Conservation (phyloP, 2,329 filamentous ascomycete species). For the Ophiostoma ulmi region DNA sequence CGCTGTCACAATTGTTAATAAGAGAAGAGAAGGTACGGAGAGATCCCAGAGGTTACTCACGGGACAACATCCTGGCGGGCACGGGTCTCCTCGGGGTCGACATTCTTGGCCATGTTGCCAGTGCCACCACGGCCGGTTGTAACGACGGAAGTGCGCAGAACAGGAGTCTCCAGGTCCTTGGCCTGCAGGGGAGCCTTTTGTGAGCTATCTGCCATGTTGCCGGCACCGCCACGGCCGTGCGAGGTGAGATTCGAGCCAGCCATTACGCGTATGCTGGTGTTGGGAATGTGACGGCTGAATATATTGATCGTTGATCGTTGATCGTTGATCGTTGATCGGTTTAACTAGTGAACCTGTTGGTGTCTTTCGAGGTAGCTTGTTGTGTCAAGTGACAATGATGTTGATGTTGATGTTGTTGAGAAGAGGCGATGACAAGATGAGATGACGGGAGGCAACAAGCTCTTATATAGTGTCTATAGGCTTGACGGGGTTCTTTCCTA, state of each 20-base stretch:
- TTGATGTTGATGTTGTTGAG: neutral
- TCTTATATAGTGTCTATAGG: neutral
- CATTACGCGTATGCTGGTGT: constrained; percentile 32
- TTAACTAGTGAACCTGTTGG: neutral
- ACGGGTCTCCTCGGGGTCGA: constrained; percentile 68
- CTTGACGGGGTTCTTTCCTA: neutral
- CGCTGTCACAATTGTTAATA: constrained; percentile 19
- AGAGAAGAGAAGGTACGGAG: no score
- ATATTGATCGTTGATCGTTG: no score
- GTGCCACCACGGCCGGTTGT: constrained; percentile 85
- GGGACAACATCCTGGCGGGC: constrained; percentile 76
- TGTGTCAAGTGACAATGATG: neutral
- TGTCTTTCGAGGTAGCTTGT: neutral
- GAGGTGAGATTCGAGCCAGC: constrained; percentile 44
- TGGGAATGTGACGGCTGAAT: neutral
- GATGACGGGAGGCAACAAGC: neutral
- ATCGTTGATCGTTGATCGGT: no score
- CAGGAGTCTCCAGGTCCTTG: constrained; percentile 72
- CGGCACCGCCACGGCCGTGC: constrained; percentile 73
- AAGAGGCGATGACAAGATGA: neutral
- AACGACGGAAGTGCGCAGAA: constrained; percentile 74
- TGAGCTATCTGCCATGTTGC: constrained; percentile 60
- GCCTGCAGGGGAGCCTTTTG: constrained; percentile 46
- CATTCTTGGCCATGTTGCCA: constrained; percentile 77
- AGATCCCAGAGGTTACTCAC: constrained; percentile 39